Evolutionary conservation across 371 early-diverging fungal species (phyloP).

Genomic region (Syncephalastrum monosporum): DNA sequence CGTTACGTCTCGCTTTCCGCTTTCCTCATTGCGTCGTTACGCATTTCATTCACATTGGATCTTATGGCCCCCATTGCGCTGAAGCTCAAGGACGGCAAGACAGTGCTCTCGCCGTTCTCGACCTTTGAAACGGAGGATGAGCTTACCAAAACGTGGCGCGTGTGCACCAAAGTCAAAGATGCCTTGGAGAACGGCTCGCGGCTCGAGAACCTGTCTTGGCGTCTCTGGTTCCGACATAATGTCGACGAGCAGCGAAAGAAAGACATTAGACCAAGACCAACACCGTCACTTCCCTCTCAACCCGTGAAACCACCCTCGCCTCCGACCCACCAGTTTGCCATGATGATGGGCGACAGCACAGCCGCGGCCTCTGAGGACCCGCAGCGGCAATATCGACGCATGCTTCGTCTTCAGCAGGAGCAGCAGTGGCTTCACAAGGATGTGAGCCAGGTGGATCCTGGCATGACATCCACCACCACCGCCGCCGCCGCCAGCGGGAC

Average conservation of each 20-base stretch:
- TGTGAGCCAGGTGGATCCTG: constrained; percentile 3
- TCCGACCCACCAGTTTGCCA: constrained; percentile 5
- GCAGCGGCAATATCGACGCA: constrained; percentile 1
- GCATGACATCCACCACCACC: no score
- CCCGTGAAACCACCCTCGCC: not conserved
- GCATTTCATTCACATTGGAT: not conserved
- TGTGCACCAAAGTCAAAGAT: constrained; percentile 87
- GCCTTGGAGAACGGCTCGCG: constrained; percentile 82
- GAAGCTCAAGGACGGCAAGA: constrained; percentile 69
- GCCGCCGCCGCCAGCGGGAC: no score
- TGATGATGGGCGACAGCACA: not conserved
- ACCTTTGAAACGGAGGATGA: constrained; percentile 68
- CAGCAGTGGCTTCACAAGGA: constrained; percentile 13
- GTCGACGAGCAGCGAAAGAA: constrained; percentile 32
- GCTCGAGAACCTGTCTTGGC: constrained; percentile 86
- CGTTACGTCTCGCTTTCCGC: constrained; percentile 1
- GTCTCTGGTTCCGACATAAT: constrained; percentile 80
- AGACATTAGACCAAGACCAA: constrained; percentile 3
- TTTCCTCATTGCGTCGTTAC: not conserved
- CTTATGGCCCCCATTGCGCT: constrained; percentile 72
- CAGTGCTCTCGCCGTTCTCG: constrained; percentile 59
- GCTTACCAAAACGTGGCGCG: constrained; percentile 76
- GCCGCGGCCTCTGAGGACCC: constrained; percentile 1
- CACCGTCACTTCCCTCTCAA: constrained; percentile 5
- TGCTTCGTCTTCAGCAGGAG: constrained; percentile 10